Base-by-base conservation (phyloP, 2,329 filamentous ascomycete genomes). In the Fusarium graminum region DNA sequence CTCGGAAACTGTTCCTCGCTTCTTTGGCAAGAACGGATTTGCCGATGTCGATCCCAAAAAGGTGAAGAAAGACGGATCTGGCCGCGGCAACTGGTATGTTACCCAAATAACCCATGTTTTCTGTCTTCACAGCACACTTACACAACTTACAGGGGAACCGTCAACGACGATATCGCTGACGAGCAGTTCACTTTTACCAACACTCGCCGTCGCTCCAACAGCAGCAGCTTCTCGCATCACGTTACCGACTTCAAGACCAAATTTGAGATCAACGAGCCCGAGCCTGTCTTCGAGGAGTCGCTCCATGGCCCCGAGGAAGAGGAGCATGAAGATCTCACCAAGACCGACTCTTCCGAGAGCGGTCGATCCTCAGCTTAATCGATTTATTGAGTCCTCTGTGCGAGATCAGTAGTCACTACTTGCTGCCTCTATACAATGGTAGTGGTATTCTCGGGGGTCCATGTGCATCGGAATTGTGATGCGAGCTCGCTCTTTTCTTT, bases 51-150 rank as follows among this genome's bases (percentile, higher is more conserved):
- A 97, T 76, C 94, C 95, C 63, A 93, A 92, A 80, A 95, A 96
- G 85, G 90, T 91, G 77, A 99, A 99, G 89, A 99, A 99, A 85
- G 92, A 97, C 75, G 94, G 94, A 67, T 91, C 87, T 71, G 94
- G 94, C 71, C 94, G 92, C 80, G 93, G 91, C 76, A 97, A 97
- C 80, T 99, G 94, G 94, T 97, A 87, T 80, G 90, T 75, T 25
- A 42, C 19, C 25, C 41, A 34, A 51, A 46, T 16, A 38, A 44
- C 22, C 17, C 59, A 36, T 39, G 19, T 46, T 12, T 7, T 22
- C 9, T 12, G 10, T 43, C 41, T 52, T 45, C 19, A 46, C 47
- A 41, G 19, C 42, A 29, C 38, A 56, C 67, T 74, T 67, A 74
- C 61, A 61, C 42, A 38, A 19, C 29, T 11, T 29, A 43, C 67